Evolutionary conservation across 2,329 filamentous ascomycete genomes (phyloP), one percentile per base, ranked within the genome.

Genomic region (Metarhizium anisopliae): DNA sequence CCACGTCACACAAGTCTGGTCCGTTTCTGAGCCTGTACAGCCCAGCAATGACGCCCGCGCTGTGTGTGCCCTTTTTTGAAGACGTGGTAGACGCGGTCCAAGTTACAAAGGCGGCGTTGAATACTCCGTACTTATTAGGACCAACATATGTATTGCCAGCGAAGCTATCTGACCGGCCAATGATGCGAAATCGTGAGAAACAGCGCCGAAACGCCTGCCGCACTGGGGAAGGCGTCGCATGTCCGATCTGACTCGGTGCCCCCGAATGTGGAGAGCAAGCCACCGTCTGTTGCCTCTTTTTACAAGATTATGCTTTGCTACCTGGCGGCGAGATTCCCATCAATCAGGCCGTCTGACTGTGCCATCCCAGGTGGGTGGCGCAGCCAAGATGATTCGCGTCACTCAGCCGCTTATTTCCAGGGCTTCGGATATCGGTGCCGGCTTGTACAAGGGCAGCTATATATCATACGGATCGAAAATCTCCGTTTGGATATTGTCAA

Each of bases 201-300:
- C 50, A 54, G 53, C 54, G 57, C 52, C 58, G 58, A 62, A 59
- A 56, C 58, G 56, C 52, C 50, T 57, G 18, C 61, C 55, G 20
- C 51, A 59, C 59, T 16, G 0, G 30, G 56, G 14, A 29, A 20
- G 20, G 45, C 45, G 45, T 30, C 45, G 18, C 30, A 4, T 16
- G 45, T 30, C 45, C 4, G 25, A 40, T 13, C 13, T 16, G 38
- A 40, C 38, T 40, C 38, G 13, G 38, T 11, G 38, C 10, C 14
- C 14, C 38, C 38, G 38, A 40, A 13, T 14, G 38, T 16, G 38
- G 35, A 36, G 35, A 36, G 35, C 2, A 11, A 8, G 32, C 32
- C 32, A 35, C 32, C 7, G 3, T 35, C 32, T 11, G 32, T 35
- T 35, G 6, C 32, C 32, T 35, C 10, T 35, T 35, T 35, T 35